phyloP scores from a whole-genome alignment of 2,329 filamentous ascomycete genomes.

The Fusarium proliferatum region DNA sequence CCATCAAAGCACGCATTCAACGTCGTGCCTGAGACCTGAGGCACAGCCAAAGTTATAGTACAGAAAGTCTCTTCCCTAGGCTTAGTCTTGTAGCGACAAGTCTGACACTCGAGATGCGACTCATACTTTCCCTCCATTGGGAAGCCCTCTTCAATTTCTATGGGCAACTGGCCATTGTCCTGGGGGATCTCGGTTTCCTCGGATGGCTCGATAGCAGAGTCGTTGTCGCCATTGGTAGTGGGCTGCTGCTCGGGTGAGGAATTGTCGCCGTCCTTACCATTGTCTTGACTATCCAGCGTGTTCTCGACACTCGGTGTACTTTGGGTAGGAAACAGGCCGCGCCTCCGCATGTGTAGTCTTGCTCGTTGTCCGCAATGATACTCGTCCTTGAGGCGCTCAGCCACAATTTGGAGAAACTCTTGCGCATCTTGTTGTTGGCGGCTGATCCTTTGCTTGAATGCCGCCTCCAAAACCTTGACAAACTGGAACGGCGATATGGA shows the following conservation, averaged over 20 bases:
- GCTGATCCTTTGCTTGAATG: slow-evolving; percentile 91
- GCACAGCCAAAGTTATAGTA: slow-evolving; percentile 91
- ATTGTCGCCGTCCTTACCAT: slow-evolving; percentile 25
- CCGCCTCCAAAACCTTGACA: slow-evolving; percentile 82
- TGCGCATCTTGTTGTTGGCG: slow-evolving; percentile 97
- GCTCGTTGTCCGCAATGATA: slow-evolving; percentile 87
- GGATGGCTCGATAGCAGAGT: slow-evolving; percentile 40
- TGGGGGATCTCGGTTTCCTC: slow-evolving; percentile 36
- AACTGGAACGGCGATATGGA: slow-evolving; percentile 90
- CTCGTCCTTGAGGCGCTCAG: slow-evolving; percentile 92
- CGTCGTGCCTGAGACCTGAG: slow-evolving; percentile 82
- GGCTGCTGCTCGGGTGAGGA: slow-evolving; percentile 23
- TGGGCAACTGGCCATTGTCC: slow-evolving; percentile 41
- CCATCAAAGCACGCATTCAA: slow-evolving; percentile 92
- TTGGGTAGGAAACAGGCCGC: slow-evolving; percentile 36
- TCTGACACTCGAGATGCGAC: slow-evolving; percentile 94
- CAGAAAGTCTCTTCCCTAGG: slow-evolving; percentile 88
- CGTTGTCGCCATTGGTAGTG: slow-evolving; percentile 14
- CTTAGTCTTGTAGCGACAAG: slow-evolving; percentile 89
- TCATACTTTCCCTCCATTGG: slow-evolving; percentile 92
- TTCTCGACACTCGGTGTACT: slow-evolving; percentile 20
- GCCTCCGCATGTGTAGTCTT: slow-evolving; percentile 64
- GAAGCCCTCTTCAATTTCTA: slow-evolving; percentile 76
- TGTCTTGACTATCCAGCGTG: slow-evolving; percentile 37
- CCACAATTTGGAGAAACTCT: slow-evolving; percentile 94